Conservation (phyloP, 1,284 basidiomycete genomes). For the Meripilus lineatus region DNA sequence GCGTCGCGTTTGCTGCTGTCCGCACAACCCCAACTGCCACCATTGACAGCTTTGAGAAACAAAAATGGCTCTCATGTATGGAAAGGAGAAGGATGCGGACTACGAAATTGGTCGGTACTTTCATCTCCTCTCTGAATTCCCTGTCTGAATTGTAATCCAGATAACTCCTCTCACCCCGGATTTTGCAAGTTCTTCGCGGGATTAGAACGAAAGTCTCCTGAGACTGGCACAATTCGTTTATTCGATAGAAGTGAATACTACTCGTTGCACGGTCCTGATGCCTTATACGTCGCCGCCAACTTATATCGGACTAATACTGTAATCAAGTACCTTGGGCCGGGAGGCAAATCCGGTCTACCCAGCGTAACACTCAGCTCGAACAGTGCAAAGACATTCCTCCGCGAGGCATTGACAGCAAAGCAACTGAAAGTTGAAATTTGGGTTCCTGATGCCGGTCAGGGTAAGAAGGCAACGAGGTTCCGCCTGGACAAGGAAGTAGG, state of each 20-base stretch:
- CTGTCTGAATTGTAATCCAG: constrained; percentile 34
- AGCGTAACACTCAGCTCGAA: constrained; percentile 77
- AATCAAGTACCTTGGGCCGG: constrained; percentile 74
- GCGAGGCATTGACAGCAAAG: constrained; percentile 86
- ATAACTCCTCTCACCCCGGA: constrained; percentile 48
- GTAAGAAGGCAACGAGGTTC: constrained; percentile 74
- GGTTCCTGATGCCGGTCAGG: constrained; percentile 67
- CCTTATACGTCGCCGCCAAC: constrained; percentile 80
- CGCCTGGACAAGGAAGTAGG: constrained; percentile 75
- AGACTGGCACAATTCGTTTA: constrained; percentile 72
- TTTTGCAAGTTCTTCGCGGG: constrained; percentile 73
- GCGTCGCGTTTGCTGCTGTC: constrained; percentile 7
- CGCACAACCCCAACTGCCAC: neutral
- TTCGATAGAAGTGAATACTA: constrained; percentile 88
- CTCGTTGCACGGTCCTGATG: constrained; percentile 86
- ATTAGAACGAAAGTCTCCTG: constrained; percentile 64
- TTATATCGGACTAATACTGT: constrained; percentile 86
- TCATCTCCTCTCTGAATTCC: constrained; percentile 1
- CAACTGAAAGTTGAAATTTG: constrained; percentile 97
- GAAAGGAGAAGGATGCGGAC: constrained; percentile 59
- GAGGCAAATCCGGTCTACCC: constrained; percentile 60
- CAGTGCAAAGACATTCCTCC: constrained; percentile 82
- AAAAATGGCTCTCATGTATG: constrained; percentile 61
- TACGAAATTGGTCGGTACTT: constrained; percentile 24
- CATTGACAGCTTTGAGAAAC: constrained; percentile 2